Evolutionary conservation across 345 rosid genomes (phyloP), one percentile per base, ranked within the genome.

Genomic region (Dimocarpus longan): DNA sequence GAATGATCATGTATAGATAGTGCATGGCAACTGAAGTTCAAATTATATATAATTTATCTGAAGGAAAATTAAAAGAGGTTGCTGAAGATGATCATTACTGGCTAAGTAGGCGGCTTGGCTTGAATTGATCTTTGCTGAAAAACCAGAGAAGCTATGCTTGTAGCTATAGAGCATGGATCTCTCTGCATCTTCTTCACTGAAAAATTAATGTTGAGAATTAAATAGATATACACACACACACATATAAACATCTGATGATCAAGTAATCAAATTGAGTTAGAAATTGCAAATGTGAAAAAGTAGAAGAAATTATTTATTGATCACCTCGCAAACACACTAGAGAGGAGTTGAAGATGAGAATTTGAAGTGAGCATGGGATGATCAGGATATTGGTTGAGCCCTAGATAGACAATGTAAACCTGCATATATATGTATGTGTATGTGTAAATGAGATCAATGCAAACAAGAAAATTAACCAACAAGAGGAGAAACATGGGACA

Each of bases 361-460:
- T 70, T 78, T 18, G 90, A 85, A 71, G 89, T 78, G 75, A 86
- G 82, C 28, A 46, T 43, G 37, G 83, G 82, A 62, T 82, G 80
- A 57, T 83, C 84, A n/a, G 54, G 70, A 74, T 78, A 10, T 67
- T 64, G 89, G 84, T 52, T 86, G 68, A 60, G 82, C 37, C 95
- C 94, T 69, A 91, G 68, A 80, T 93, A 91, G 15, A 91, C 90
- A 69, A 93, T 83, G 84, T 93, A 88, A 76, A 93, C 92, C 93
- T 90, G 83, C 82, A 86, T 59, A 26, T 10, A 44, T 73, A 2
- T 10, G 66, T 44, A 24, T n/a, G n/a, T 6, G 57, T 32, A 3
- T 32, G 37, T 1, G 37, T 32, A 32, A 32, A 32, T 32, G 56
- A 52, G 21, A 24, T 39, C 32, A 24, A 48, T 32, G 70, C 15